Conservation (phyloP, 2,329 filamentous ascomycete genomes). For the Sporothrix phasma region DNA sequence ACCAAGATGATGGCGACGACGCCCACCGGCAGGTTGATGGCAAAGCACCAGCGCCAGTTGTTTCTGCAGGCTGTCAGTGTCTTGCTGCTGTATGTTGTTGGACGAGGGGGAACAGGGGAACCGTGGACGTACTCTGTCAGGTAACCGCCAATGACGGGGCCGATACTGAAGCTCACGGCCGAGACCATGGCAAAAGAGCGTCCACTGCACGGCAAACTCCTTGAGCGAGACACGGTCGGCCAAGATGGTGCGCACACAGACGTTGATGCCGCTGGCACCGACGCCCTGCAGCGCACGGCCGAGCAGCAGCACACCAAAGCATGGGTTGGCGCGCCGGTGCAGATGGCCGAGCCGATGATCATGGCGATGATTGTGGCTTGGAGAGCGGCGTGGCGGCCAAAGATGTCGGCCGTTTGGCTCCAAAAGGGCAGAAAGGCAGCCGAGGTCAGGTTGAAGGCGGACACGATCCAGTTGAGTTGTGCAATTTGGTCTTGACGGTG, state of each 20-base stretch:
- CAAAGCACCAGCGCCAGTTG: slow-evolving; percentile 57
- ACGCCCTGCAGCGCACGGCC: slow-evolving; percentile 55
- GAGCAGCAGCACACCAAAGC: slow-evolving; percentile 48
- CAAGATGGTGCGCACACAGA: slow-evolving; percentile 50
- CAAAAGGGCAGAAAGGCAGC: slow-evolving; percentile 58
- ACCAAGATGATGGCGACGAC: slow-evolving; percentile 41
- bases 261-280: slow-evolving; percentile 50
- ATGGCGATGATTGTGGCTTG: slow-evolving; percentile 47
- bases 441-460: slow-evolving; percentile 56
- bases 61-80: slow-evolving; percentile 17
- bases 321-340: slow-evolving; percentile 44
- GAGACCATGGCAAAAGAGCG: slow-evolving; percentile 50
- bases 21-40: slow-evolving; percentile 33
- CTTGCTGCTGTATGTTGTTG: no score
- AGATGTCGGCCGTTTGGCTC: slow-evolving; percentile 54
- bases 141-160: slow-evolving; percentile 52
- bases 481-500: slow-evolving; percentile 35
- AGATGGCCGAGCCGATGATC: slow-evolving; percentile 51
- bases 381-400: slow-evolving; percentile 50
- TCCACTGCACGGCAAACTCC: slow-evolving; percentile 53
- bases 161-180: slow-evolving; percentile 48
- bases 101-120: neutral
- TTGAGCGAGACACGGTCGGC: slow-evolving; percentile 52
- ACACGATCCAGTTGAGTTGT: slow-evolving; percentile 61
- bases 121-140: slow-evolving; percentile 30